These are phyloP conservation scores for Solanum medicagineum DNA, from an alignment of 257 asterid species.

Conservation along the genomic window DNA sequence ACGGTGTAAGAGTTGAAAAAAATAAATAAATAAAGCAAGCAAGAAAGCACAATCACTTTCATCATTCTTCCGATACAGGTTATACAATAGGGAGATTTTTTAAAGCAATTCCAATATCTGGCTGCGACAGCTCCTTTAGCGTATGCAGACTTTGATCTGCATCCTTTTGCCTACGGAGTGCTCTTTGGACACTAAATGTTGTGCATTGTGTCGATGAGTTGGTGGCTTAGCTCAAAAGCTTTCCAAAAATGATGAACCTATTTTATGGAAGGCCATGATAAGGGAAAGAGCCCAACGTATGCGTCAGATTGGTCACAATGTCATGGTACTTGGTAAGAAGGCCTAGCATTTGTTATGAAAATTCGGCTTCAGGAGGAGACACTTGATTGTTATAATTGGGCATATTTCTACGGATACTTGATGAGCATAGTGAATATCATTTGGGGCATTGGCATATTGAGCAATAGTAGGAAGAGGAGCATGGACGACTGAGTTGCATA, in stretches of 20 bases:
- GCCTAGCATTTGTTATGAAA: constrained; percentile 60
- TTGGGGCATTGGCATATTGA: too few relatives aligned
- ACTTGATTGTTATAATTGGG: constrained; percentile 17
- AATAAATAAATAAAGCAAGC: background rate
- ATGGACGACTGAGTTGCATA: constrained; percentile 2
- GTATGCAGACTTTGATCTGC: background rate
- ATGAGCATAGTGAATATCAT: background rate
- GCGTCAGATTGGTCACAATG: constrained; percentile 45
- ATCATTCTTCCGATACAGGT: background rate
- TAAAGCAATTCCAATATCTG: background rate
- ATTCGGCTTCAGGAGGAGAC: constrained; percentile 23
- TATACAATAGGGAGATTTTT: background rate
- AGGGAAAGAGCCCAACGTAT: constrained; percentile 43
- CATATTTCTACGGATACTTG: constrained; percentile 11
- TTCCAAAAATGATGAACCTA: background rate
- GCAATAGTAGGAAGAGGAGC: too few relatives aligned
- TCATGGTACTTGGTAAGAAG: constrained; percentile 61
- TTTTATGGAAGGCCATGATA: constrained; percentile 49
- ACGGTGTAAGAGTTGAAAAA: background rate
- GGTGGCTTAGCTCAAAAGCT: background rate
- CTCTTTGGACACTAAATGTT: background rate
- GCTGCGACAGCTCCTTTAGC: background rate
- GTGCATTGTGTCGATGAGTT: background rate
- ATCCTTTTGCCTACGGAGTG: background rate
- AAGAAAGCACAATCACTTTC: background rate